Conservation (phyloP, 73 alveolate species). For the Paramecium sexaurelia region DNA sequence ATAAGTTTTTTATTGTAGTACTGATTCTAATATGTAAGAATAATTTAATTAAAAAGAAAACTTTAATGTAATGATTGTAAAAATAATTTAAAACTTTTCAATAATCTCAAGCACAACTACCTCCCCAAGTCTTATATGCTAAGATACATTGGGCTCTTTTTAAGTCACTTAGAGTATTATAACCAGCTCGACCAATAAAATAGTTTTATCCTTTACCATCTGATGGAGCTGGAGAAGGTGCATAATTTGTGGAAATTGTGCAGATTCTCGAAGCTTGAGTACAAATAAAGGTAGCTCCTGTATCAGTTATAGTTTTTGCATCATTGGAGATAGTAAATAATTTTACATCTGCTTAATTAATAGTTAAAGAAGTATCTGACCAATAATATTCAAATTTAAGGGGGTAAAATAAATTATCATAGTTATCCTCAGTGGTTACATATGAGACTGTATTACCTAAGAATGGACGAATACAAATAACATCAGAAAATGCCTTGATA, state of each 20-base stretch:
- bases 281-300: not conserved
- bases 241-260: not conserved
- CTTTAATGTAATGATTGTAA: not conserved
- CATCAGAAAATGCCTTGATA: not conserved
- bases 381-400: not conserved
- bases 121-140: not conserved
- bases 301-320: not conserved
- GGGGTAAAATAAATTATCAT: not conserved
- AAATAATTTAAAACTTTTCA: not conserved
- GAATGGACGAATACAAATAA: not conserved
- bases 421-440: not conserved
- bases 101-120: not conserved
- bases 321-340: not conserved
- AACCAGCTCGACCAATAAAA: not conserved
- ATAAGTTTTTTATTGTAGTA: too few species aligned
- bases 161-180: not conserved
- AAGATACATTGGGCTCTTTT: slow-evolving; percentile 17
- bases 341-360: not conserved
- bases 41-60: not conserved
- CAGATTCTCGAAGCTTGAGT: not conserved
- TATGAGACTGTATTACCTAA: not conserved
- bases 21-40: too few species aligned
- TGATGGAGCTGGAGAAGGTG: not conserved
- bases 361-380: not conserved
- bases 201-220: not conserved